Evolutionary conservation across 345 rosid genomes (phyloP), one percentile per base, ranked within the genome.

Genomic region (Lepidium africanum): DNA sequence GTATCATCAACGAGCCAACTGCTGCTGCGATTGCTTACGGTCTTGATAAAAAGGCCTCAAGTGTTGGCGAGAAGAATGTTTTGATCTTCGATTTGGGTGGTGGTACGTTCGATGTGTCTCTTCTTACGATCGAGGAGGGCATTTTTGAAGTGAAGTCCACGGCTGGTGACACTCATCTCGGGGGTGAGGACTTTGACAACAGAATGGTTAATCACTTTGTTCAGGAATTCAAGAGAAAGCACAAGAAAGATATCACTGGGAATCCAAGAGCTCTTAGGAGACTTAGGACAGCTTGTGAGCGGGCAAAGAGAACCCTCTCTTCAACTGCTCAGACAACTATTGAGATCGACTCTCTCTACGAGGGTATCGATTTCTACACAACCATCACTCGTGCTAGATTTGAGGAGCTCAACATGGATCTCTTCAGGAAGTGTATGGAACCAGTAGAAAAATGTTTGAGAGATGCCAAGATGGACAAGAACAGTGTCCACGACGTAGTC

Each of bases 381-480:
- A 79, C 87, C 5, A 83, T 83, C 7, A 77, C 85, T 0, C 66
- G 85, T 9, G 85, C 85, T 0, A 79, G 85, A 19, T 81, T 82
- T 0, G 85, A 82, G 73, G 86, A 73, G 60, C 70, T 82, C 10
- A 82, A 80, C 74, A 82, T 82, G 86, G 82, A 73, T 41, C 39
- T 83, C 6, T 83, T 83, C 38, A 76, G 84, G 49, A 83, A 83
- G 81, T 83, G 86, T 55, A 83, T 80, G 86, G 86, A 82, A 47
- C 86, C 84, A 0, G 84, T 82, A 3, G 84, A 82, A 79, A 82
- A 82, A 49, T 82, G 83, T 53, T 36, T 85, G 75, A 85, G 90
- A 55, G 86, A 83, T 59, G 86, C 90, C 2, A 85, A 78, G 81
- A 87, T 87, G 86, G 92, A 81, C 63, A 87, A 87, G 79, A 81